Conservation (phyloP, 805 yeast genomes). For the Kodamaea kakaduensis region DNA sequence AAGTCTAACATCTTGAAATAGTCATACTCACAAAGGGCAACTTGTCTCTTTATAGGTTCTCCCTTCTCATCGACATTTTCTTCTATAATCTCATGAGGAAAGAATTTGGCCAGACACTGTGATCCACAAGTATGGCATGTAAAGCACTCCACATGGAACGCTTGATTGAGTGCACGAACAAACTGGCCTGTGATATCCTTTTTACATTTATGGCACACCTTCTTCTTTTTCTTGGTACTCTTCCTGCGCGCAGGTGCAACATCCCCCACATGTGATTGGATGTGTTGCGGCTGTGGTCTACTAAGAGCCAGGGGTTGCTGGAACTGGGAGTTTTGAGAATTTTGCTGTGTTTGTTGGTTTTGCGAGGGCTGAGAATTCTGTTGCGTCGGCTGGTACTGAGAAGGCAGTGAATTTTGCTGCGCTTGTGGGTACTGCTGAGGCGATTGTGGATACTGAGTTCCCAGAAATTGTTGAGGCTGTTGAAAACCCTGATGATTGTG, state of each 20-base stretch:
- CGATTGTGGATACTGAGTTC: background rate
- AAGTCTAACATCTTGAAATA: slow-evolving; percentile 82
- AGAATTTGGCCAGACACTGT: slow-evolving; percentile 81
- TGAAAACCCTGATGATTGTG: too few species aligned
- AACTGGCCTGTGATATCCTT: slow-evolving; percentile 56
- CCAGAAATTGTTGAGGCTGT: background rate
- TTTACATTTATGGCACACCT: slow-evolving; percentile 36
- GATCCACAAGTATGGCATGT: slow-evolving; percentile 79
- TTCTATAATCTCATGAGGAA: slow-evolving; percentile 59
- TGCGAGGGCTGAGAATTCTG: background rate
- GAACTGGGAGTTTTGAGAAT: too few species aligned
- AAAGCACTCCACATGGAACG: slow-evolving; percentile 86
- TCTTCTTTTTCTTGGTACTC: slow-evolving; percentile 20
- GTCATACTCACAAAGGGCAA: slow-evolving; percentile 83
- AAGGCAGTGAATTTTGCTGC: background rate
- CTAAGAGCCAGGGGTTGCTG: background rate
- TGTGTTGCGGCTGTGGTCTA: too few species aligned
- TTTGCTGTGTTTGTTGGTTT: slow-evolving; percentile 1
- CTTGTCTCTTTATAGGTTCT: slow-evolving; percentile 22
- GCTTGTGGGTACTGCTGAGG: background rate
- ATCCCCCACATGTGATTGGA: slow-evolving; percentile 2
- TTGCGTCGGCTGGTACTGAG: background rate
- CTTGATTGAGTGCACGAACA: slow-evolving; percentile 75
- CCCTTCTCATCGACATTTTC: slow-evolving; percentile 34
- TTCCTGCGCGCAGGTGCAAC: background rate